phyloP scores from a whole-genome alignment of 2,329 filamentous ascomycete genomes.

The Botrytis pseudocinerea region DNA sequence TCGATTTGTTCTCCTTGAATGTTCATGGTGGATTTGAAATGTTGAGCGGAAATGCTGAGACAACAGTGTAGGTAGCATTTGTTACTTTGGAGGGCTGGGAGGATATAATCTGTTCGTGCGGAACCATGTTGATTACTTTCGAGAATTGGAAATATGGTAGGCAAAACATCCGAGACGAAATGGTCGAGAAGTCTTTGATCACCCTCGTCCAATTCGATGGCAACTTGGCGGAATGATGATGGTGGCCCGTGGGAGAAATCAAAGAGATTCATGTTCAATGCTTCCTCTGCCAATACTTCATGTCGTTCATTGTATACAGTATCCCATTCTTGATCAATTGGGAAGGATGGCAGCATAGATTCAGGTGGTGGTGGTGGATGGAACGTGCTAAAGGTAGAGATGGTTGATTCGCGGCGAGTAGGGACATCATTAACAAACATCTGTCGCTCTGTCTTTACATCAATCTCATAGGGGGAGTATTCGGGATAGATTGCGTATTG shows the following conservation, averaged over 20 bases:
- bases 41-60: slow-evolving; percentile 87
- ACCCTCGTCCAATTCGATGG: slow-evolving; percentile 81
- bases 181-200: slow-evolving; percentile 87
- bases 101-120: slow-evolving; percentile 76
- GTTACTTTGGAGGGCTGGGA: slow-evolving; percentile 87
- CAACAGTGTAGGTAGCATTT: slow-evolving; percentile 95
- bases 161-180: slow-evolving; percentile 85
- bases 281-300: slow-evolving; percentile 63
- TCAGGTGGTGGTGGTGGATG: slow-evolving; percentile 74
- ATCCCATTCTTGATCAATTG: slow-evolving; percentile 70
- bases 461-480: slow-evolving; percentile 84
- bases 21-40: slow-evolving; percentile 77
- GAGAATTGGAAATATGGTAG: slow-evolving; percentile 86
- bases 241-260: slow-evolving; percentile 72
- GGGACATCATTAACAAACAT: slow-evolving; percentile 92
- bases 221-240: slow-evolving; percentile 64
- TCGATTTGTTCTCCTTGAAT: slow-evolving; percentile 73
- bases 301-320: slow-evolving; percentile 67
- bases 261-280: slow-evolving; percentile 76
- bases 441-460: slow-evolving; percentile 93
- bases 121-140: slow-evolving; percentile 87
- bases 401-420: slow-evolving; percentile 79
- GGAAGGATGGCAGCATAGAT: slow-evolving; percentile 63
- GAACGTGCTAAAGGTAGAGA: slow-evolving; percentile 91
- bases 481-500: slow-evolving; percentile 53